Base-by-base conservation (phyloP, 2,329 filamentous ascomycete genomes). In the Ophiocordyceps unilateralis region DNA sequence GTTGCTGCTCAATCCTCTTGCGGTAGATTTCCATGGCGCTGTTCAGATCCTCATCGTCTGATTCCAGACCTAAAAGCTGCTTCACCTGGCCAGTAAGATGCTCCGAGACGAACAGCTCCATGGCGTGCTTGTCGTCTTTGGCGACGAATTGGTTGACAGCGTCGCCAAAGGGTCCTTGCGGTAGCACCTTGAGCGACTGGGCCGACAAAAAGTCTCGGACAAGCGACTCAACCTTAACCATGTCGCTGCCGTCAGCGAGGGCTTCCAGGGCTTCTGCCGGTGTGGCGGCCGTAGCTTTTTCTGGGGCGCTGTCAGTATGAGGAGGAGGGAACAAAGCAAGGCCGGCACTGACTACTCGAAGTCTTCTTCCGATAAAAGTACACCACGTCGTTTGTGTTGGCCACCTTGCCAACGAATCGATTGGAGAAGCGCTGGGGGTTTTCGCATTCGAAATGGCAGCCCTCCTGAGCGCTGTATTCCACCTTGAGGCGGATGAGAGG, bases 351-450 rank as follows among this genome's bases (percentile, higher is more conserved):
- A 57, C 59, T 54, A n/a, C 57, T 55, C 2, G 59, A 62, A n/a
- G 74, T 74, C 62, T 94, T 96, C 63, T 89, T 94, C 44, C 85
- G 77, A 59, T 95, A 80, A 57, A 93, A 96, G 54, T 89, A 83
- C 1, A 98, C 79, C 0, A 98, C 86, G 52, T 98, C 91, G 51
- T 88, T 93, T 10, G 81, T 79, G 55, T 98, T 98, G 46, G 91
- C 91, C 1, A 98, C 89, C 54, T 78, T 83, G n/a, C 79, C 82
- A 1, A 82, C 72, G 51, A 96, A 98, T 3, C 87, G 76, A 57
- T 93, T 93, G 0, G 89, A 96, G 55, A 96, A 95, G 9, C 91
- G 78, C 57, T 96, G 91, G 0, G 91, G 88, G 47, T 98, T 98
- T 58, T 96, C 91, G 49, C 83, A 81, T 50, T 96, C 84, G 53